Evolutionary conservation across 2,329 filamentous ascomycete species (phyloP).

Genomic region (Karstenula rhodostoma): DNA sequence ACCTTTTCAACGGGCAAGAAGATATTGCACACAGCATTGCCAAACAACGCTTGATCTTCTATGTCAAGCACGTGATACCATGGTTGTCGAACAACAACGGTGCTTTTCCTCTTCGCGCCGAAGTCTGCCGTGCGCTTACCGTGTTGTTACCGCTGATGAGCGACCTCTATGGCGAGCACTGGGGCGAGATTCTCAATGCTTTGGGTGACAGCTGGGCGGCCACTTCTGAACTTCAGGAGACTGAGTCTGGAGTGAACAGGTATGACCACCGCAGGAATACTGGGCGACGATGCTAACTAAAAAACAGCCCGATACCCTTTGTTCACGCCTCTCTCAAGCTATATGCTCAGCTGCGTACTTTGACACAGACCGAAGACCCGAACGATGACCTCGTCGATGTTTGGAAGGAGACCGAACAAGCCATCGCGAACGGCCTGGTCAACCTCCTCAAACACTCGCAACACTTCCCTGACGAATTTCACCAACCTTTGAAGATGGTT

Average conservation of each 20-base stretch:
- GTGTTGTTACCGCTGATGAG: conserved; percentile 75
- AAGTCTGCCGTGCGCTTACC: conserved; percentile 60
- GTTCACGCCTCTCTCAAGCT: conserved; percentile 78
- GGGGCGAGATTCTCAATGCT: conserved; percentile 63
- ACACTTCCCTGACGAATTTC: conserved; percentile 59
- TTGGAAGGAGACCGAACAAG: conserved; percentile 67
- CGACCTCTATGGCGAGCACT: conserved; percentile 88
- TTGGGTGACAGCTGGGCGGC: conserved; percentile 49
- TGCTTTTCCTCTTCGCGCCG: conserved; percentile 64
- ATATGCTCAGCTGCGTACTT: conserved; percentile 66
- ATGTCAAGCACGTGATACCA: conserved; percentile 78
- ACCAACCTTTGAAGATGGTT: conserved; percentile 77
- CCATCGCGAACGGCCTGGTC: conserved; percentile 67
- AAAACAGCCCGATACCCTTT: conserved; percentile 57
- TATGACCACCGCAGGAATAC: conserved; percentile 7
- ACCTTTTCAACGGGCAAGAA: conserved; percentile 59
- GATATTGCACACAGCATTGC: conserved; percentile 59
- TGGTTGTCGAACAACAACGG: conserved; percentile 68
- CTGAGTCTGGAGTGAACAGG: conserved; percentile 37
- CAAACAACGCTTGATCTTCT: conserved; percentile 78
- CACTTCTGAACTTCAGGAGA: conserved; percentile 35
- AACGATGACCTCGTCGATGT: conserved; percentile 89
- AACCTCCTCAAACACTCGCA: conserved; percentile 67
- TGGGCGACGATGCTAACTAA: conserved; percentile 3
- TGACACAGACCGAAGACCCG: conserved; percentile 66